These are phyloP conservation scores for Miamiensis avidus DNA, from an alignment of 169 alveolate species.

Conservation along the genomic window DNA sequence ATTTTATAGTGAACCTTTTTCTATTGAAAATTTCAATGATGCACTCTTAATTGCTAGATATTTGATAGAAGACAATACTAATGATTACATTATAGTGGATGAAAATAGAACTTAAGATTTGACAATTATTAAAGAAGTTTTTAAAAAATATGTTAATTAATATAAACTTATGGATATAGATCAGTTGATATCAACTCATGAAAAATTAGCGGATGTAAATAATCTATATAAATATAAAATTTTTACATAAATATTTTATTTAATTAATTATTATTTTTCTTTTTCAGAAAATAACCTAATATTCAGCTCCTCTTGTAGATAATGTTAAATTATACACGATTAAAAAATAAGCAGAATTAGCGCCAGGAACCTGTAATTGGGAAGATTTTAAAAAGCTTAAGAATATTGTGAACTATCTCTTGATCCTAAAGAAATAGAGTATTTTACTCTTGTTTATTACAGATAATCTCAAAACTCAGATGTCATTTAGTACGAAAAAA, in stretches of 20 bases:
- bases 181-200: background rate
- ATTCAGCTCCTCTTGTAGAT: background rate
- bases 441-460: too few species aligned
- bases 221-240: background rate
- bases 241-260: too few species aligned
- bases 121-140: conserved; percentile 1
- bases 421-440: background rate
- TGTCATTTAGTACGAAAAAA: background rate
- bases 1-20: conserved; percentile 12
- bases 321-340: background rate
- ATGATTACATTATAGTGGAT: conserved; percentile 14
- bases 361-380: background rate
- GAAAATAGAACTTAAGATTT: conserved; percentile 20
- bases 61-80: conserved; percentile 14
- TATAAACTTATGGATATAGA: background rate
- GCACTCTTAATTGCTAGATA: conserved; percentile 25
- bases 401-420: background rate
- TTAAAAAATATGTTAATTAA: conserved; percentile 5
- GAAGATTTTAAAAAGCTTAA: background rate
- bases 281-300: background rate
- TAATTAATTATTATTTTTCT: too few species aligned
- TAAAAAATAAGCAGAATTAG: too few species aligned
- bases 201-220: conserved; percentile 1
- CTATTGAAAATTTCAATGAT: conserved; percentile 1
- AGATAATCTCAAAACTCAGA: background rate